Conservation (phyloP, 331 rosid genomes). For the Pyrus hybrid region DNA sequence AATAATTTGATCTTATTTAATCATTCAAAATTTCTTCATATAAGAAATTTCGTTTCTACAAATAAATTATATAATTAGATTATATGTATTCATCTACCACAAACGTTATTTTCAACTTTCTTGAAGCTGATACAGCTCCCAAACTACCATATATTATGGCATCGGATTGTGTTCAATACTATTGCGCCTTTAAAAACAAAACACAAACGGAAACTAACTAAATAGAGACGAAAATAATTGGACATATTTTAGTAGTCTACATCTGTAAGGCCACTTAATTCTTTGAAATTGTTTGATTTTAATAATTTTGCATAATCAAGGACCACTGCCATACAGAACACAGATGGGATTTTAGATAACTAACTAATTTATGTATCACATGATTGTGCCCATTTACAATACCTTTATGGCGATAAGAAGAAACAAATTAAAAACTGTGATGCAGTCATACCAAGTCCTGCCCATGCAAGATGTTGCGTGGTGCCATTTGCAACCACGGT, state of each 20-base stretch:
- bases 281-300: neutral
- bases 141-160: neutral
- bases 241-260: neutral
- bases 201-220: neutral
- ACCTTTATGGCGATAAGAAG: neutral
- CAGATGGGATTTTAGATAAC: neutral
- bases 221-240: neutral
- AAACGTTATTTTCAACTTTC: conserved; percentile 15
- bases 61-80: neutral
- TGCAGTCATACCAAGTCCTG: neutral
- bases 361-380: neutral
- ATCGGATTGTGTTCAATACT: neutral
- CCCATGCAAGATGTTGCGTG: conserved; percentile 9
- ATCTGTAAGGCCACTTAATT: neutral
- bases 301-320: neutral
- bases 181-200: neutral
- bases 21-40: neutral
- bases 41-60: neutral
- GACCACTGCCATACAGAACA: neutral
- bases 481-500: conserved; percentile 8
- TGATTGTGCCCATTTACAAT: neutral
- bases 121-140: neutral
- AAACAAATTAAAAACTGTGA: neutral
- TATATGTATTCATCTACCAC: conserved; percentile 1
- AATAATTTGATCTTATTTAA: neutral